Percentiles rank a stretch among this genome's conserved stretches.
These are phyloP conservation scores for Sordaria brevicollis DNA, from an alignment of 495 filamentous ascomycete genomes.

Conservation along the genomic window DNA sequence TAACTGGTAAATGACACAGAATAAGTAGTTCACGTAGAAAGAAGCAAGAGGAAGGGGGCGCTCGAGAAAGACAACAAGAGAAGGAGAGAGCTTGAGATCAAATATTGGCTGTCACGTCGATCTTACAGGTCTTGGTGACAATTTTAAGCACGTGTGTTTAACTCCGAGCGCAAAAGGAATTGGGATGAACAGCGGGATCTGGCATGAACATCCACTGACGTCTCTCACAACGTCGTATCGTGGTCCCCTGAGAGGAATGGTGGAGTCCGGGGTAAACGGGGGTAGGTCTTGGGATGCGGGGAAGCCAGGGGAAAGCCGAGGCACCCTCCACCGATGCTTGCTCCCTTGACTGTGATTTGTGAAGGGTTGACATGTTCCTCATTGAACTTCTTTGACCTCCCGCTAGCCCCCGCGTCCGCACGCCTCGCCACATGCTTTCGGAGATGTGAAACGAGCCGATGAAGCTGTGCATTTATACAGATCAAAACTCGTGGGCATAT, in stretches of 20 bases:
- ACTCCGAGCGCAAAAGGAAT: not conserved
- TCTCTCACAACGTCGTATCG: not conserved
- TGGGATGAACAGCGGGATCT: not conserved
- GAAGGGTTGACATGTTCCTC: not conserved
- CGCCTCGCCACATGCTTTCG: not conserved
- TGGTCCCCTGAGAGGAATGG: not conserved
- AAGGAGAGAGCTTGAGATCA: not conserved
- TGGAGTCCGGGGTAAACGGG: conserved; percentile 3
- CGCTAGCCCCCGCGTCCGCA: not conserved
- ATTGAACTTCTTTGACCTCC: not conserved
- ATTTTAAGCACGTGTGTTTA: not conserved
- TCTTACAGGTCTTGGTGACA: not conserved
- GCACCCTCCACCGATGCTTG: not conserved
- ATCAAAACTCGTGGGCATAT: not conserved
- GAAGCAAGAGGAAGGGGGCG: not conserved
- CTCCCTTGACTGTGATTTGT: not conserved
- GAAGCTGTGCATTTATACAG: not conserved
- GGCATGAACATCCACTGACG: not conserved
- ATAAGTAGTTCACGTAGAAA: not conserved
- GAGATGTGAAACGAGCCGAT: not conserved
- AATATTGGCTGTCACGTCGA: not conserved
- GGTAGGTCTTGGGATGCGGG: conserved; percentile 3
- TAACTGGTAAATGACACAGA: not conserved
- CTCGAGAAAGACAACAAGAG: not conserved
- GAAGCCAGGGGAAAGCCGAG: conserved; percentile 3